These are phyloP conservation scores for Fusarium sp. DNA, from an alignment of 2,329 filamentous ascomycete species.

Conservation along the genomic window DNA sequence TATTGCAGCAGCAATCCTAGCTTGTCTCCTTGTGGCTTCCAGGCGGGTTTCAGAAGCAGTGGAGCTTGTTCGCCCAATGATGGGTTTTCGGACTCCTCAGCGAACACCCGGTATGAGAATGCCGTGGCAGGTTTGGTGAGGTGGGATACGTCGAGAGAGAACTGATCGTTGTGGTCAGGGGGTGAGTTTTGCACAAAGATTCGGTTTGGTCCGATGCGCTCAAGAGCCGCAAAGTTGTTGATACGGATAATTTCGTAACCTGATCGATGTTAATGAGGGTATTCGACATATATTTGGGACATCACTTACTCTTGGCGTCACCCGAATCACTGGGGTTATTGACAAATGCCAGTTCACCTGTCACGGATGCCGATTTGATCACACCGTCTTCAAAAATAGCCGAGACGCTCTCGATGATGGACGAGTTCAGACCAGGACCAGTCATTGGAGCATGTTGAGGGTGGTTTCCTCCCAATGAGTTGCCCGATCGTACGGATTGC, in stretches of 20 bases:
- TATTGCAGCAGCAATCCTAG: constrained; percentile 89
- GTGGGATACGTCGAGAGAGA: constrained; percentile 77
- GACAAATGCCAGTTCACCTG: constrained; percentile 88
- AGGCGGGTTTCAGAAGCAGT: constrained; percentile 76
- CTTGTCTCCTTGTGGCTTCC: constrained; percentile 87
- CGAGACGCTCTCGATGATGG: constrained; percentile 91
- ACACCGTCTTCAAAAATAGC: constrained; percentile 81
- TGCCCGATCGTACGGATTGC: constrained; percentile 89
- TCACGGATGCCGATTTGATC: constrained; percentile 77
- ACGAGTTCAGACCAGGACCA: constrained; percentile 83
- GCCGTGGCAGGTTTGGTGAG: constrained; percentile 80
- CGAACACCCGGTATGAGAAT: constrained; percentile 91
- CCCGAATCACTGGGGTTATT: constrained; percentile 70
- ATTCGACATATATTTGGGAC: too few relatives aligned
- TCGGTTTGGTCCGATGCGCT: constrained; percentile 93
- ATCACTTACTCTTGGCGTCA: constrained; percentile 60
- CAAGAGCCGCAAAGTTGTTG: constrained; percentile 87
- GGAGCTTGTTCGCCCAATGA: constrained; percentile 70
- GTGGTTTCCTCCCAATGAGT: constrained; percentile 78
- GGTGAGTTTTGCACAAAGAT: constrained; percentile 81
- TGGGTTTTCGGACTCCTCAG: constrained; percentile 66
- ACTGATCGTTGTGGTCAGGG: constrained; percentile 78
- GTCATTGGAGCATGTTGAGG: constrained; percentile 84
- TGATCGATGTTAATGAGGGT: constrained; percentile 42
- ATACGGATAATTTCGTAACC: constrained; percentile 78